phyloP scores from a whole-genome alignment of 1,284 basidiomycete species.

The Porodaedalea pini region DNA sequence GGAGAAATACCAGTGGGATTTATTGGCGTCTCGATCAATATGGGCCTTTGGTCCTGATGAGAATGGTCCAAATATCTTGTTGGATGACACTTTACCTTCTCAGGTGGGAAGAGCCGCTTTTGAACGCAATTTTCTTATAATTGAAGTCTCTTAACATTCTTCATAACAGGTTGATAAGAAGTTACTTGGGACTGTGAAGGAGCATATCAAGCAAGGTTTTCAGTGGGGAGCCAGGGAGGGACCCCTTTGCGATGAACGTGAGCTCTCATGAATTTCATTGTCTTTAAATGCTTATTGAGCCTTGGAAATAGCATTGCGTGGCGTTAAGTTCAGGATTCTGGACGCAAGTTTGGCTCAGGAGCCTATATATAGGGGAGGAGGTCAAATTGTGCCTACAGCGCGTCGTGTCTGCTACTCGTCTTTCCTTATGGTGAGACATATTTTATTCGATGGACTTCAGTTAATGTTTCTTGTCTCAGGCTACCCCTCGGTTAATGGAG shows the following conservation, averaged over 20 bases:
- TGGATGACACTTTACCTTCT: conserved; percentile 95
- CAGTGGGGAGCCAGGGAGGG: conserved; percentile 99
- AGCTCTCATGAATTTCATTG: conserved; percentile 37
- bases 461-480: conserved; percentile 44
- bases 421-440: conserved; percentile 79
- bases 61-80: conserved; percentile 86
- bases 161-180: conserved; percentile 83
- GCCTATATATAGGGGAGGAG: conserved; percentile 95
- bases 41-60: conserved; percentile 99
- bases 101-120: conserved; percentile 57
- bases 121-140: background rate
- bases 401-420: conserved; percentile 99
- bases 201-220: conserved; percentile 98
- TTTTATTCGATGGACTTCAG: conserved; percentile 1
- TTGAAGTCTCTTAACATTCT: conserved; percentile 3
- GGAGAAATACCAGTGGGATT: conserved; percentile 97
- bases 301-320: conserved; percentile 77
- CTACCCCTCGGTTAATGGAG: conserved; percentile 90
- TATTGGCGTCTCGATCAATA: conserved; percentile 94
- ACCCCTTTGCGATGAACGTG: conserved; percentile 96
- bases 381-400: conserved; percentile 97
- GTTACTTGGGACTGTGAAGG: conserved; percentile 82
- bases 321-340: conserved; percentile 95
- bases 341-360: conserved; percentile 91
- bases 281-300: background rate